phyloP scores from a whole-genome alignment of 1,284 basidiomycete species.

The Schizophyllum amplum region DNA sequence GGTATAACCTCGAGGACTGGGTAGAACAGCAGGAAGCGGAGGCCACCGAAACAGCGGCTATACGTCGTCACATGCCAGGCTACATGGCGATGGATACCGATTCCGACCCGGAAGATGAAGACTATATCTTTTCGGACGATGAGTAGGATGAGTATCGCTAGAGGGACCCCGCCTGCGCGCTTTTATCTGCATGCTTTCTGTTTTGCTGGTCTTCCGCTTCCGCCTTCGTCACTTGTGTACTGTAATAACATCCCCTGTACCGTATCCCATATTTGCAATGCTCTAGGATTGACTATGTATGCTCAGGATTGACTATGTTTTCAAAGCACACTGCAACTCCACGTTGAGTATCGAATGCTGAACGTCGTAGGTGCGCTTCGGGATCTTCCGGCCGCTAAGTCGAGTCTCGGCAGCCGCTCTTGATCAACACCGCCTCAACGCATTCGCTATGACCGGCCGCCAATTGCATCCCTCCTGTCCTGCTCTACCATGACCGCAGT shows the following conservation, averaged over 20 bases:
- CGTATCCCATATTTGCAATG: background rate
- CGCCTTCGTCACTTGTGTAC: too few species aligned
- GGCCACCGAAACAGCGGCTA: background rate
- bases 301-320: too few species aligned
- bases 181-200: background rate
- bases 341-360: too few species aligned
- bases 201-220: background rate
- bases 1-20: constrained; percentile 65
- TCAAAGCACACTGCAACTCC: too few species aligned
- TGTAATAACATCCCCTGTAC: too few species aligned
- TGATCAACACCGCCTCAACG: background rate
- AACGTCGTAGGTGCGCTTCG: background rate
- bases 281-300: too few species aligned
- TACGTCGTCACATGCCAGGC: background rate
- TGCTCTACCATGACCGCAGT: background rate
- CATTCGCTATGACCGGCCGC: background rate
- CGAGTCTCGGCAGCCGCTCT: background rate
- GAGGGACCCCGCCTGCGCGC: background rate
- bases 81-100: background rate
- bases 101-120: background rate
- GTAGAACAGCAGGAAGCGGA: constrained; percentile 40
- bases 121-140: background rate
- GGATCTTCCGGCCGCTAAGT: background rate
- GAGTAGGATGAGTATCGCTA: background rate
- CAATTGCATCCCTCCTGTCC: background rate